Conservation (phyloP, 192 early-diverging fungal species). For the Oehlia diaphana region DNA sequence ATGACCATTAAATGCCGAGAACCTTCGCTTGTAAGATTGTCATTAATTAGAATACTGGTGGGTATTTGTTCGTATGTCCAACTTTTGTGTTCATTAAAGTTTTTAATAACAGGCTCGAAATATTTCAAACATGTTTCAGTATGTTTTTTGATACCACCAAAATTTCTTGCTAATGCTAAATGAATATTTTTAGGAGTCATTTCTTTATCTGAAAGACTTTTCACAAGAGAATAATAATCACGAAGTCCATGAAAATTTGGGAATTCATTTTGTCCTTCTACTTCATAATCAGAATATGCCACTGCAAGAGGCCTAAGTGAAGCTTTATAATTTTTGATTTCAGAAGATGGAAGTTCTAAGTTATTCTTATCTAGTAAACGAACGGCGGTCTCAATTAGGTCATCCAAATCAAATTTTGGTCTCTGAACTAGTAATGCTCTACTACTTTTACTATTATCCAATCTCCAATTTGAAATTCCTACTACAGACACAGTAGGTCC, state of each 20-base stretch:
- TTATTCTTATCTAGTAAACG: neutral
- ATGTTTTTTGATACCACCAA: slow-evolving; percentile 28
- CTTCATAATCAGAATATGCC: slow-evolving; percentile 28
- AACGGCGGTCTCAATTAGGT: slow-evolving; percentile 21
- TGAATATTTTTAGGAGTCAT: slow-evolving; percentile 14
- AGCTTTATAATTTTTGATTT: neutral
- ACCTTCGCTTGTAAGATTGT: slow-evolving; percentile 7
- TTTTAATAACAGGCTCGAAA: slow-evolving; percentile 2
- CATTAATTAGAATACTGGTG: slow-evolving; percentile 7
- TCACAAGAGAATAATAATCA: slow-evolving; percentile 28
- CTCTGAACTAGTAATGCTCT: slow-evolving; percentile 32
- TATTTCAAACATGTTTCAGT: neutral
- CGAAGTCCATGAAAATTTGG: slow-evolving; percentile 32
- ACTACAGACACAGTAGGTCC: no score
- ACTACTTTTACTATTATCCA: slow-evolving; percentile 30
- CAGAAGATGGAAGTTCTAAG: neutral
- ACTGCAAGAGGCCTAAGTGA: slow-evolving; percentile 9
- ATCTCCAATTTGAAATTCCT: no score
- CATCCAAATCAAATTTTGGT: slow-evolving; percentile 25
- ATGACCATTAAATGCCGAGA: slow-evolving; percentile 32
- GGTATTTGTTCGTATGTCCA: slow-evolving; percentile 20
- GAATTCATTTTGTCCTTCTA: slow-evolving; percentile 9
- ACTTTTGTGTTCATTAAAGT: neutral
- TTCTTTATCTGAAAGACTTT: neutral
- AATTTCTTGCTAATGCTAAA: slow-evolving; percentile 25